A percentile compares a stretch with the other conserved stretches of the same genome.
phyloP scores from a whole-genome alignment of 2,329 filamentous ascomycete genomes.

The Daldinia eschscholtzii region DNA sequence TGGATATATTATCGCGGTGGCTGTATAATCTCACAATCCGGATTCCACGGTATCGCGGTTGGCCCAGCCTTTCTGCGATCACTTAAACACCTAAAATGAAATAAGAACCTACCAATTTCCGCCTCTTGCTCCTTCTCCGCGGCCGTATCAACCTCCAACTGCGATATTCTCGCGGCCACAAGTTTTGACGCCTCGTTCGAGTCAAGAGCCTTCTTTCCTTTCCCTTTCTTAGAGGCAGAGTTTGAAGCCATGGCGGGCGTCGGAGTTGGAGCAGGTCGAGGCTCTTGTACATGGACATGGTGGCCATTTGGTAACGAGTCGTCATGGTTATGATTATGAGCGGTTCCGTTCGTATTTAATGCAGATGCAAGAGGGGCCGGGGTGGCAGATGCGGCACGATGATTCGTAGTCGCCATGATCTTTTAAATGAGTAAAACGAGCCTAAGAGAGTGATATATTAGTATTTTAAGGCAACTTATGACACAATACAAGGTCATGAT shows the following conservation, averaged over 20 bases:
- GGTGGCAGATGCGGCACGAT: constrained; percentile 52
- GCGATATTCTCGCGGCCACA: constrained; percentile 91
- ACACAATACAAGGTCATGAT: constrained; percentile 12
- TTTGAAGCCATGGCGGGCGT: constrained; percentile 63
- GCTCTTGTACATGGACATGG: constrained; percentile 57
- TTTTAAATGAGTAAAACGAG: constrained; percentile 36
- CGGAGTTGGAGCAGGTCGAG: constrained; percentile 58
- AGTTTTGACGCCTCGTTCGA: constrained; percentile 92
- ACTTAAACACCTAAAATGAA: constrained; percentile 22
- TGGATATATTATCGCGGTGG: constrained; percentile 5
- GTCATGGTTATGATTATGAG: constrained; percentile 53
- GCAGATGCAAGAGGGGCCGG: constrained; percentile 51
- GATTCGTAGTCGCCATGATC: constrained; percentile 56
- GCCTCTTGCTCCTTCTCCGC: constrained; percentile 95
- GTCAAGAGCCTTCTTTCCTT: constrained; percentile 86
- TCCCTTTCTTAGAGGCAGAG: constrained; percentile 77
- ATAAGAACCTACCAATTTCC: constrained; percentile 82
- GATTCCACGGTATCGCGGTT: background rate
- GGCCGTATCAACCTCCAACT: constrained; percentile 92
- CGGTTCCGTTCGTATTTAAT: constrained; percentile 52
- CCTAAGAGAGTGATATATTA: constrained; percentile 29
- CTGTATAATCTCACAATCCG: constrained; percentile 3
- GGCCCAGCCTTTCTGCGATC: background rate
- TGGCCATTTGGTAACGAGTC: constrained; percentile 55
- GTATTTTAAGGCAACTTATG: constrained; percentile 19